Conservation (phyloP, 2,329 filamentous ascomycete genomes). For the Gliomastix tumulicola region DNA sequence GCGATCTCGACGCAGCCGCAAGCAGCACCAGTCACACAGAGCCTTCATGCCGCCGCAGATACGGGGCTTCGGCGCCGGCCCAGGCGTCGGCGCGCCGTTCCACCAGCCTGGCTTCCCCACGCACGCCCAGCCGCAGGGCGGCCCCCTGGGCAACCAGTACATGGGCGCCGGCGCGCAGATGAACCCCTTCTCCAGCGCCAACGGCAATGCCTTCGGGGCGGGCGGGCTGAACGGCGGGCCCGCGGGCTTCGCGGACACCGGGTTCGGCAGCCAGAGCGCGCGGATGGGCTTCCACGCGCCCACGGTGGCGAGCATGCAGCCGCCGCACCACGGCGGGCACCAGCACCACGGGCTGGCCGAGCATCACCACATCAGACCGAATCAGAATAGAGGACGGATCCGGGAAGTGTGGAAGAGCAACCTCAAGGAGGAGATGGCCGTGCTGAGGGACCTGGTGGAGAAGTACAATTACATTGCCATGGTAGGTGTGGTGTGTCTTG, state of each 20-base stretch:
- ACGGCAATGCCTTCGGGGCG: constrained; percentile 48
- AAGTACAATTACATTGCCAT: constrained; percentile 96
- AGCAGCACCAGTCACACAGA: too few species aligned
- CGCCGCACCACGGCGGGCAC: constrained; percentile 48
- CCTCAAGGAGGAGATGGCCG: constrained; percentile 81
- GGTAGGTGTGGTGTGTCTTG: constrained; percentile 51
- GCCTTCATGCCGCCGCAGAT: constrained; percentile 27
- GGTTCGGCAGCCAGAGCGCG: constrained; percentile 79
- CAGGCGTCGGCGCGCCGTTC: constrained; percentile 28
- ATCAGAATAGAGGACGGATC: constrained; percentile 69
- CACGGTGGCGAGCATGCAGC: constrained; percentile 49
- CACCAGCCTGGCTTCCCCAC: constrained; percentile 44
- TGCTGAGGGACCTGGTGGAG: constrained; percentile 75
- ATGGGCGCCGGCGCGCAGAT: constrained; percentile 61
- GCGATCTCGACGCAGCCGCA: too few species aligned
- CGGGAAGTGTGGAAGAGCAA: constrained; percentile 95
- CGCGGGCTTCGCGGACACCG: constrained; percentile 57
- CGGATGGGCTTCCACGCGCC: constrained; percentile 73
- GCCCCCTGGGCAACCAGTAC: constrained; percentile 63
- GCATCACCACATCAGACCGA: constrained; percentile 23
- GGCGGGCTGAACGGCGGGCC: constrained; percentile 49
- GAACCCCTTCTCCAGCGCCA: constrained; percentile 56
- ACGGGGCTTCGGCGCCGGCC: constrained; percentile 27
- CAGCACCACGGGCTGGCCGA: constrained; percentile 33
- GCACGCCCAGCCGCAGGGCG: constrained; percentile 41